A percentile compares a stretch with the other conserved stretches of the same genome.
phyloP scores from a whole-genome alignment of 2,329 filamentous ascomycete species.

The Fusarium neocosmosporiellum region DNA sequence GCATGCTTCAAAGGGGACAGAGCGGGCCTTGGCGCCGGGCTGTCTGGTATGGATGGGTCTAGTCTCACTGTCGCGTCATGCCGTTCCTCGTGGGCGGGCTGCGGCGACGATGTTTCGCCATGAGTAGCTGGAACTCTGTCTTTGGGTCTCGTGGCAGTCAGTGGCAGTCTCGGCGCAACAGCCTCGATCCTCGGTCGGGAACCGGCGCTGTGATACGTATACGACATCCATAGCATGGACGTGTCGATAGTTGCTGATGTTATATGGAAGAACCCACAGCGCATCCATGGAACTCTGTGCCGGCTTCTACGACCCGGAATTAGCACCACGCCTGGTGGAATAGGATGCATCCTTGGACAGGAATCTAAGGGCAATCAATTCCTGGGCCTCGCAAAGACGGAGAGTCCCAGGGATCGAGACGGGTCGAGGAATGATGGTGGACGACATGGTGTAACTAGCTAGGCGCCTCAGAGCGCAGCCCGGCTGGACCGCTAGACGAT shows the following conservation, averaged over 20 bases:
- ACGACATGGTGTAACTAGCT: slow-evolving; percentile 21
- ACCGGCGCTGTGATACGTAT: background rate
- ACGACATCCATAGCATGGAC: background rate
- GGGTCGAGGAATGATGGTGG: slow-evolving; percentile 32
- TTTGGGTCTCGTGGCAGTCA: background rate
- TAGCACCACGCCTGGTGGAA: background rate
- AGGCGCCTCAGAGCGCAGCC: slow-evolving; percentile 23
- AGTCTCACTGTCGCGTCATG: slow-evolving; percentile 1
- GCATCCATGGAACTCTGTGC: background rate
- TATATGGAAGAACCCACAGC: background rate
- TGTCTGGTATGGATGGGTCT: slow-evolving; percentile 16
- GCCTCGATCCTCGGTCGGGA: slow-evolving; percentile 10
- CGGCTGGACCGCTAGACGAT: slow-evolving; percentile 3
- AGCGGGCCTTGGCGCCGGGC: background rate
- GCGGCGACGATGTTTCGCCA: slow-evolving; percentile 25
- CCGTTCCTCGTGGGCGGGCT: slow-evolving; percentile 11
- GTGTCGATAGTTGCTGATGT: background rate
- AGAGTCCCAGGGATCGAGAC: slow-evolving; percentile 21
- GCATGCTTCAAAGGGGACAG: slow-evolving; percentile 9
- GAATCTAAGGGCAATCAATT: background rate
- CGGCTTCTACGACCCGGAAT: background rate
- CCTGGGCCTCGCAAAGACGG: background rate
- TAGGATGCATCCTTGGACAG: background rate
- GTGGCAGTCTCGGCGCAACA: slow-evolving; percentile 6
- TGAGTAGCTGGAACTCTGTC: slow-evolving; percentile 23